These are phyloP conservation scores for Lasiosphaeris hirsuta DNA, from an alignment of 495 filamentous ascomycete genomes.

Conservation along the genomic window DNA sequence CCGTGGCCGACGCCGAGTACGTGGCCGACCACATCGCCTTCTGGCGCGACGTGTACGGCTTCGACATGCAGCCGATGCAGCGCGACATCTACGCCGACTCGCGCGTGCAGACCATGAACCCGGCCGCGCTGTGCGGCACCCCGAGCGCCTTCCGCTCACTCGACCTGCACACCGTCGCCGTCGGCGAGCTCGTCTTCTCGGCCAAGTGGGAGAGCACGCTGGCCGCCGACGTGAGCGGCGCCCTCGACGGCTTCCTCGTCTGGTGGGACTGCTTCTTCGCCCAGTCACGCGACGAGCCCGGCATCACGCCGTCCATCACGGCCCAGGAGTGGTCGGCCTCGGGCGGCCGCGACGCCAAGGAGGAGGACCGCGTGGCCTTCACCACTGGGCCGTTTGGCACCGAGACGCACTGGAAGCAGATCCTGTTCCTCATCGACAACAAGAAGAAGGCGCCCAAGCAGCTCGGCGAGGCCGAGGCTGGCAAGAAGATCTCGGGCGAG, in stretches of 20 bases:
- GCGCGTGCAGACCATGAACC: constrained; percentile 78
- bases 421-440: constrained; percentile 48
- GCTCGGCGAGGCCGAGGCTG: constrained; percentile 27
- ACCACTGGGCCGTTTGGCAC: constrained; percentile 76
- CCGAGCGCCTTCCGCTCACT: constrained; percentile 66
- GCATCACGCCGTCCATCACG: constrained; percentile 15
- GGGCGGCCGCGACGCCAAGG: constrained; percentile 20
- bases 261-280: constrained; percentile 83
- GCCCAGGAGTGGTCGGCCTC: constrained; percentile 34
- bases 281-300: constrained; percentile 32
- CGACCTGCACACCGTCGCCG: constrained; percentile 75
- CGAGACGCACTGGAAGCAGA: constrained; percentile 87
- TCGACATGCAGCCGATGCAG: constrained; percentile 91
- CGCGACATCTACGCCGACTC: constrained; percentile 77
- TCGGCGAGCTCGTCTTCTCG: constrained; percentile 72
- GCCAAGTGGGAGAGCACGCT: constrained; percentile 56
- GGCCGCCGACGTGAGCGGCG: constrained; percentile 33
- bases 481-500: constrained; percentile 39
- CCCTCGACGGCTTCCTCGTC: constrained; percentile 68
- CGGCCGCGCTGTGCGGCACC: constrained; percentile 74
- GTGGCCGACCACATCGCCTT: constrained; percentile 87
- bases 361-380: constrained; percentile 56
- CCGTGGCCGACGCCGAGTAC: constrained; percentile 82
- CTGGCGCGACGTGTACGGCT: constrained; percentile 98
- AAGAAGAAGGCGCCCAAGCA: constrained; percentile 29